These are phyloP conservation scores for Pneumocystis sp. DNA, from an alignment of 1,139 yeast species.

Conservation along the genomic window DNA sequence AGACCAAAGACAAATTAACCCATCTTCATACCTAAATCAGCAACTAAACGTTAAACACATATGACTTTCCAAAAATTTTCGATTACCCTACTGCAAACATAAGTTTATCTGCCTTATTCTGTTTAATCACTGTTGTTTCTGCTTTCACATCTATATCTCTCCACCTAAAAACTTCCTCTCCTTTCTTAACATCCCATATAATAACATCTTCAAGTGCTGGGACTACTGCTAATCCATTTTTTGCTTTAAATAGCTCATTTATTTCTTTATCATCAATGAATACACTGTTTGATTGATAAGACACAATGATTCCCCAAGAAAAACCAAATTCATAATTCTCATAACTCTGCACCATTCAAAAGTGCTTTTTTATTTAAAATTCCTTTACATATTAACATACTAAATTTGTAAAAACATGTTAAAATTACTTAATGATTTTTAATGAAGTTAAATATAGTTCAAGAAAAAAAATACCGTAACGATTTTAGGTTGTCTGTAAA, in stretches of 20 bases:
- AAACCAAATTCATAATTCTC: neutral
- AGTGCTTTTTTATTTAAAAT: neutral
- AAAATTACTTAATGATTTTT: neutral
- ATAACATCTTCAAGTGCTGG: conserved; percentile 77
- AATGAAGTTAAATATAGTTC: neutral
- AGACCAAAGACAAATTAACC: conserved; percentile 89
- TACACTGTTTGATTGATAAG: neutral
- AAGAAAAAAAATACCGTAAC: neutral
- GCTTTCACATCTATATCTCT: conserved; percentile 15
- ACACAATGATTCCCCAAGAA: neutral
- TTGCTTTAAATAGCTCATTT: neutral
- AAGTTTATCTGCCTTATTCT: conserved; percentile 31
- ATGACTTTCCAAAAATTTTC: neutral
- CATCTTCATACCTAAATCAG: conserved; percentile 43
- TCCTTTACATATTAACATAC: neutral
- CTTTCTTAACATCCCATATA: conserved; percentile 87
- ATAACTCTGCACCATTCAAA: neutral
- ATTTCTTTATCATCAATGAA: neutral
- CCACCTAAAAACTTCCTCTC: conserved; percentile 31
- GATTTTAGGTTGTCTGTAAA: neutral
- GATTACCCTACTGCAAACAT: conserved; percentile 62
- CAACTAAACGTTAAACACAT: neutral
- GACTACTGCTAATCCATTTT: conserved; percentile 52
- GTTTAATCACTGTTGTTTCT: conserved; percentile 16
- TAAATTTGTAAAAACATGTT: neutral